phyloP scores from a whole-genome alignment of 306 rosid genomes.

The Vigna hirtella region DNA sequence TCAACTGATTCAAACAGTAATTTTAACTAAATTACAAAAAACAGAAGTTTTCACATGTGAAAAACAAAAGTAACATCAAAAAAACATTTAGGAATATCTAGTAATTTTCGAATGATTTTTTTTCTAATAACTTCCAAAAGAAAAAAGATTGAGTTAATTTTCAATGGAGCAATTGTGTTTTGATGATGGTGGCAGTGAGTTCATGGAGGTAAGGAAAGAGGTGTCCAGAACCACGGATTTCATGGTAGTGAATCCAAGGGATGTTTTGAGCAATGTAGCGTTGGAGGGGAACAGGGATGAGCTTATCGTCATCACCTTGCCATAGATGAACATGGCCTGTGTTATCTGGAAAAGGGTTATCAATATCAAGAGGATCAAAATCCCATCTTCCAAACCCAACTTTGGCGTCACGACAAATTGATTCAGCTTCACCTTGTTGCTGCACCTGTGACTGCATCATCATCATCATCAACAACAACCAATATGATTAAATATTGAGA shows the following conservation, averaged over 20 bases:
- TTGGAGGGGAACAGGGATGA: slow-evolving; percentile 51
- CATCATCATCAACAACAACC: no score
- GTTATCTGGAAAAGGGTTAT: slow-evolving; percentile 59
- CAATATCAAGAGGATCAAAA: slow-evolving; percentile 59
- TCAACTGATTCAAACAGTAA: no score
- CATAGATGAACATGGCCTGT: slow-evolving; percentile 64
- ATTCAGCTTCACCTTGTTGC: slow-evolving; percentile 68
- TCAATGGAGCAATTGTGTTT: slow-evolving; percentile 42
- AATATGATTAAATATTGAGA: no score
- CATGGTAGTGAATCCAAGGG: slow-evolving; percentile 81
- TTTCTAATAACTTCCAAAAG: no score
- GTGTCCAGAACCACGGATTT: slow-evolving; percentile 72
- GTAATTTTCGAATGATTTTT: no score
- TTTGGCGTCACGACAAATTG: slow-evolving; percentile 55
- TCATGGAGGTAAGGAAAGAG: slow-evolving; percentile 45
- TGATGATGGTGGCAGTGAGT: slow-evolving; percentile 48
- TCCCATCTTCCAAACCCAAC: slow-evolving; percentile 75
- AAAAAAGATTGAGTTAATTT: background rate
- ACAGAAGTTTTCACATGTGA: no score
- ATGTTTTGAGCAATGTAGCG: slow-evolving; percentile 57
- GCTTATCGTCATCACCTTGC: slow-evolving; percentile 72
- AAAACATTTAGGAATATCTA: no score
- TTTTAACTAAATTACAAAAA: no score
- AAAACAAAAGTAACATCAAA: no score
- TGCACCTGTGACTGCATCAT: slow-evolving; percentile 45